Evolutionary conservation across 208 protist species (phyloP), one percentile per base, ranked within the genome.

Genomic region (Trypanosoma avium): DNA sequence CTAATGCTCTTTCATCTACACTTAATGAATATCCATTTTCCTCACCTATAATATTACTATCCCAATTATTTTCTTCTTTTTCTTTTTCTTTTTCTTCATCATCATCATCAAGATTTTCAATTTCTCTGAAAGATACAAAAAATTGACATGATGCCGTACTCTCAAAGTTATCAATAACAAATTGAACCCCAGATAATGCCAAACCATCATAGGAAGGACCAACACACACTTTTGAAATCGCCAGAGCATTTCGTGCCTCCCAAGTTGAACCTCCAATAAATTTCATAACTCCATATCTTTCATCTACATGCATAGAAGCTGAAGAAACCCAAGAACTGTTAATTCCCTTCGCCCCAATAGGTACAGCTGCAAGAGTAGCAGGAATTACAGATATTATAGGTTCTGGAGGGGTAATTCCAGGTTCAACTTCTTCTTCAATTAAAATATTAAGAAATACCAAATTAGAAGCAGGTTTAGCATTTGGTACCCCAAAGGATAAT

Each of bases 81-180:
- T 54, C 48, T 4, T 54, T 24, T 13, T 29, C 15, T 48, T 47
- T 21, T 33, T 45, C 55, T 9, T 52, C 43, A 38, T 62, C 57
- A 10, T 66, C 60, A 45, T 47, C 43, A 27, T 29, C 43, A 4
- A 55, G 26, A 1, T 40, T 26, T 15, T 54, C 45, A 47, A 66
- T 56, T 54, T 66, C 60, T 5, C 47, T 26, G 30, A 66, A 66
- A 19, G 35, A 43, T 4, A 66, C 29, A 35, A 66, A 66, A 43
- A 66, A 66, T 35, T 66, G 60, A 17, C 60, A 66, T 10, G 48
- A 10, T 15, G 4, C 45, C 32, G 10, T 21, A 4, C 22, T 8
- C 30, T 29, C 26, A 57, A 56, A 3, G 22, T 5, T 38, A 8
- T 57, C 60, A 5, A 66, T 33, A 3, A 66, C 29, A 35, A 66